These are phyloP conservation scores for Artemisia argyi DNA, from an alignment of 129 eudicot genomes.

Conservation along the genomic window DNA sequence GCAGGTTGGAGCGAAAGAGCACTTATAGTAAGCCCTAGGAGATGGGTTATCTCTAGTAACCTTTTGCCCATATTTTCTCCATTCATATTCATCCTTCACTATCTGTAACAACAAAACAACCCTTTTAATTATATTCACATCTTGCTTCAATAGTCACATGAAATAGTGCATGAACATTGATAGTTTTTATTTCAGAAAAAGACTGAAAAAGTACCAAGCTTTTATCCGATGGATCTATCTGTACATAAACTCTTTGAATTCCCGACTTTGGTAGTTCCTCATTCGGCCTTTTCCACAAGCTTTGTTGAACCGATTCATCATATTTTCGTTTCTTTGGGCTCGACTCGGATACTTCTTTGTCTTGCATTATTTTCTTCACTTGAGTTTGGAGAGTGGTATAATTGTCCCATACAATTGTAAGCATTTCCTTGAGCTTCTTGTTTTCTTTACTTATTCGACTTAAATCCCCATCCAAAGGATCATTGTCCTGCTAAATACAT, in stretches of 20 bases:
- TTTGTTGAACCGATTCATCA: constrained; percentile 24
- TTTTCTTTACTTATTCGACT: constrained; percentile 41
- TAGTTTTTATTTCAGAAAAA: no score
- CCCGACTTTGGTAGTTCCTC: constrained; percentile 6
- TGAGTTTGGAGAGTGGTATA: constrained; percentile 35
- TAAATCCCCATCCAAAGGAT: constrained; percentile 24
- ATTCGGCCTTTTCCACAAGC: constrained; percentile 14
- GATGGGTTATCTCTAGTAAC: no score
- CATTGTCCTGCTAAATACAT: not conserved
- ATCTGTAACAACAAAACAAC: no score
- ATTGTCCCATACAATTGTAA: constrained; percentile 26
- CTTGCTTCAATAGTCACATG: no score
- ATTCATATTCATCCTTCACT: no score
- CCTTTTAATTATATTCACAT: no score
- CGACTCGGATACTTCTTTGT: not conserved
- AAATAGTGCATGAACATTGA: no score
- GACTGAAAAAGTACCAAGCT: constrained; percentile 34
- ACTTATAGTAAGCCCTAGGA: no score
- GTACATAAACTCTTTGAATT: constrained; percentile 31
- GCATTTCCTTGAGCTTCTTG: constrained; percentile 1
- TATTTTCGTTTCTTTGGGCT: constrained; percentile 42
- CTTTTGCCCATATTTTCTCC: no score
- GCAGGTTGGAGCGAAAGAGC: no score
- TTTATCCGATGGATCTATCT: constrained; percentile 49
- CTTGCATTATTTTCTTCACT: constrained; percentile 25